Conservation (phyloP, 805 yeast species). For the Monosporozyma unispora region DNA sequence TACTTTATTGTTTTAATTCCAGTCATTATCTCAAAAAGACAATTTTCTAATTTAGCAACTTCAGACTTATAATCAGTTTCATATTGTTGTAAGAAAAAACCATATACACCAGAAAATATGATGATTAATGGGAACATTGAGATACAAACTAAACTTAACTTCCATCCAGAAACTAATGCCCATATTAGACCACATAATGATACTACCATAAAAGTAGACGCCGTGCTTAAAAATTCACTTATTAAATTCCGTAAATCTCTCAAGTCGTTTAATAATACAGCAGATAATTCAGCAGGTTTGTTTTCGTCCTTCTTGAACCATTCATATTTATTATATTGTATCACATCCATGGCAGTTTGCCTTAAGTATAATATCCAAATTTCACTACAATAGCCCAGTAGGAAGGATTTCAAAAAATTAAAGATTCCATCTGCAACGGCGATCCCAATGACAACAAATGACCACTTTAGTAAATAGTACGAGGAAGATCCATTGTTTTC, state of each 20-base stretch:
- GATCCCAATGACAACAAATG: constrained; percentile 52
- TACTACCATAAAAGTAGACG: constrained; percentile 45
- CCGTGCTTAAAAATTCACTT: constrained; percentile 49
- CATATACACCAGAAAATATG: constrained; percentile 43
- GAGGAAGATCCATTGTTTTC: constrained; percentile 26
- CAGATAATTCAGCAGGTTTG: constrained; percentile 46
- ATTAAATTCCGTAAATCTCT: constrained; percentile 65
- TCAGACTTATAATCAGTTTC: constrained; percentile 54
- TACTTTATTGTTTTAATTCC: constrained; percentile 59
- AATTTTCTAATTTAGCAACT: constrained; percentile 47
- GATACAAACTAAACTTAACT: constrained; percentile 70
- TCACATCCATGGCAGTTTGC: constrained; percentile 36
- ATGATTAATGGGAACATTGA: constrained; percentile 62
- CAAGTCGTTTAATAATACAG: constrained; percentile 70
- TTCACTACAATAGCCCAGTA: constrained; percentile 56
- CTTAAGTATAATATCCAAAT: constrained; percentile 54
- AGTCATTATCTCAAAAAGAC: constrained; percentile 41
- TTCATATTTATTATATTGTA: constrained; percentile 42
- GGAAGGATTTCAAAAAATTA: constrained; percentile 40
- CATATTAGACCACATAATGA: constrained; percentile 58
- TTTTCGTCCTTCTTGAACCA: constrained; percentile 41
- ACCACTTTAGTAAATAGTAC: constrained; percentile 48
- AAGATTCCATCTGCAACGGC: constrained; percentile 54
- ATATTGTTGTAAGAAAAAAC: constrained; percentile 39
- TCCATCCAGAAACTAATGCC: constrained; percentile 81